phyloP scores from a whole-genome alignment of 371 early-diverging fungal genomes.

The Massospora cicadina region DNA sequence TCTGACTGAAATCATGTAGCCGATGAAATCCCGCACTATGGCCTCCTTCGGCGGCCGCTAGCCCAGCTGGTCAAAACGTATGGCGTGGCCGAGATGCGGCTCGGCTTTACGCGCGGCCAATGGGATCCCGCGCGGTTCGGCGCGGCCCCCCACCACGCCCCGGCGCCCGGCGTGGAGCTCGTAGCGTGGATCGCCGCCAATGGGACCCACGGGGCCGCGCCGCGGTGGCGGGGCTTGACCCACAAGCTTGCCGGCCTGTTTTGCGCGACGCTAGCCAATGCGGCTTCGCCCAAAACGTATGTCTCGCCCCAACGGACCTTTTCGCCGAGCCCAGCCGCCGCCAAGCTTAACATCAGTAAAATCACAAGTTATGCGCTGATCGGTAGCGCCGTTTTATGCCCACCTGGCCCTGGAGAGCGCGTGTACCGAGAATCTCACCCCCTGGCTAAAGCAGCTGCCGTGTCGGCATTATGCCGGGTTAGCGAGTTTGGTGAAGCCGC shows the following conservation, averaged over 20 bases:
- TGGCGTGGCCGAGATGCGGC: background rate
- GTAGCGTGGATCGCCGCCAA: background rate
- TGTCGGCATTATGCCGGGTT: slow-evolving; percentile 81
- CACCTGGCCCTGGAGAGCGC: slow-evolving; percentile 77
- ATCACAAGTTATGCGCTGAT: background rate
- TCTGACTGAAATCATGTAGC: background rate
- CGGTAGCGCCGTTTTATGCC: slow-evolving; percentile 26
- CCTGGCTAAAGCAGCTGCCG: slow-evolving; percentile 88
- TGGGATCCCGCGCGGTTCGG: background rate
- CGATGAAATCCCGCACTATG: background rate
- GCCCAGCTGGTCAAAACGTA: background rate
- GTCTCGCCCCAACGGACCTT: background rate
- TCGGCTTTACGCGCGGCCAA: background rate
- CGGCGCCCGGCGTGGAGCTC: background rate
- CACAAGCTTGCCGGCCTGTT: background rate
- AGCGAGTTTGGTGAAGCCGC: slow-evolving; percentile 65
- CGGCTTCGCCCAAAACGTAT: background rate
- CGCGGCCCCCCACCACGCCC: background rate
- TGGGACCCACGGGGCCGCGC: background rate
- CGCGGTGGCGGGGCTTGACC: background rate
- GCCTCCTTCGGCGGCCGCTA: background rate
- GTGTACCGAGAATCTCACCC: slow-evolving; percentile 95
- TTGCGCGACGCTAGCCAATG: background rate
- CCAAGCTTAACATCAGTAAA: background rate
- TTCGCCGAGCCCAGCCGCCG: background rate